Conservation (phyloP, 768 basidiomycete species). For the Gelatoporia subvermispora region DNA sequence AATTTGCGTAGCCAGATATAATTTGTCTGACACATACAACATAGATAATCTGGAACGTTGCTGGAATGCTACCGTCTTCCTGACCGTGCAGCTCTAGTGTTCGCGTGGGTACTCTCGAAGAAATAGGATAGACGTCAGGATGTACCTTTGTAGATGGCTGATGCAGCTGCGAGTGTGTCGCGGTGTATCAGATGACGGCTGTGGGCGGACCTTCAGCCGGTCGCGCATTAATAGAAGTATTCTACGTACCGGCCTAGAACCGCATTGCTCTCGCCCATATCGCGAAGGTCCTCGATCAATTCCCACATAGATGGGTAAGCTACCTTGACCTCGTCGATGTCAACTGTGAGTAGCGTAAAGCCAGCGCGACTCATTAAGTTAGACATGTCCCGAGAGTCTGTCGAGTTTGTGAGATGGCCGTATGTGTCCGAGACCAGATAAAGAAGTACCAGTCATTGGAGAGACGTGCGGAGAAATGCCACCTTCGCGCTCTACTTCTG, state of each 20-base stretch:
- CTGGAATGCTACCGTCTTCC: constrained; percentile 80
- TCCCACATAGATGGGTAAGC: constrained; percentile 96
- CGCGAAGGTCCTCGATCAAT: constrained; percentile 84
- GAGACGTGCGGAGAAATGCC: constrained; percentile 96
- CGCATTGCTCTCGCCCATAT: constrained; percentile 97
- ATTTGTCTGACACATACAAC: constrained; percentile 48
- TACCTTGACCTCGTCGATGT: constrained; percentile 88
- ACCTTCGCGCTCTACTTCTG: constrained; percentile 90
- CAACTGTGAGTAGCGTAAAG: constrained; percentile 90
- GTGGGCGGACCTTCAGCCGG: background rate
- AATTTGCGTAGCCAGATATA: background rate
- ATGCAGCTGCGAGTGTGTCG: constrained; percentile 87
- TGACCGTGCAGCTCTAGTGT: constrained; percentile 69
- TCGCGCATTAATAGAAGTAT: background rate
- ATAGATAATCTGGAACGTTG: constrained; percentile 95
- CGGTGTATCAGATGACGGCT: constrained; percentile 69
- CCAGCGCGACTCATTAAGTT: constrained; percentile 90
- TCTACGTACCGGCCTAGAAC: constrained; percentile 70
- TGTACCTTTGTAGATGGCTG: constrained; percentile 88
- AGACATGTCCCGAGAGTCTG: constrained; percentile 90
- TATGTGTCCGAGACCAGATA: constrained; percentile 2
- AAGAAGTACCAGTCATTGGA: constrained; percentile 84
- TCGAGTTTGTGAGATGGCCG: background rate
- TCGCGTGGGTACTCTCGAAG: background rate
- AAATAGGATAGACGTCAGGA: background rate